Evolutionary conservation across 2,329 filamentous ascomycete species (phyloP), one percentile per base, ranked within the genome.

Genomic region (Cryphonectria carpinicola): DNA sequence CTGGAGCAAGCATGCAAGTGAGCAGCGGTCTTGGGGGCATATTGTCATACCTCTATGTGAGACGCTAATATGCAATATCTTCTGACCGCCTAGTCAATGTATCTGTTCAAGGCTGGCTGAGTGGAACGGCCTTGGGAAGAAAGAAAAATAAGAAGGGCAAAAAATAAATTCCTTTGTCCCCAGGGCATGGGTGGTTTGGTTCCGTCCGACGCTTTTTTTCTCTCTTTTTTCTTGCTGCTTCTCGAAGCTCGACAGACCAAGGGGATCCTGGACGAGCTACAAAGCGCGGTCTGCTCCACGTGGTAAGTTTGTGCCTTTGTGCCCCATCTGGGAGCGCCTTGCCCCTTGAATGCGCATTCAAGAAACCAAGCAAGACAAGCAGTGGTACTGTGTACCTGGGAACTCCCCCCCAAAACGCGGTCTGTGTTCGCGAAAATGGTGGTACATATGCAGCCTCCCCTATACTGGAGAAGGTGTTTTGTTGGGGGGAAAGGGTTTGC

Each of bases 251-350:
- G 14, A 19, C 6, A 6, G 25, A 58, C 25, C 28, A 32, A 58
- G 54, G 54, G 54, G 13, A 58, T 35, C 54, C 54, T 58, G 54
- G 43, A 14, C 7, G 25, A 32, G 13, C 54, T 4, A 58, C 54
- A 32, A 58, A 39, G 35, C 35, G 35, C 17, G 58, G 35, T 22
- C 35, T 61, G 22, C 22, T 39, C 32, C 58, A 61, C 58, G 58
- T 61, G 58, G 58, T 37, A 61, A 22, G 4, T 22, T n/a, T 60
- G 32, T 56, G n/a, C 54, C 58, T 61, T 61, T 61, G 35, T 61
- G 7, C 56, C 14, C 56, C 32, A 35, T 22, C 10, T 37, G 28
- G 28, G 58, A 39, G 46, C 46, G 22, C 35, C 22, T 39, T 61
- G 35, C 58, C 58, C 58, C 58, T 61, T 61, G 35, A 39, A 37